Evolutionary conservation across 306 rosid genomes (phyloP), one percentile per base, ranked within the genome.

Genomic region (Carpinus fangiana): DNA sequence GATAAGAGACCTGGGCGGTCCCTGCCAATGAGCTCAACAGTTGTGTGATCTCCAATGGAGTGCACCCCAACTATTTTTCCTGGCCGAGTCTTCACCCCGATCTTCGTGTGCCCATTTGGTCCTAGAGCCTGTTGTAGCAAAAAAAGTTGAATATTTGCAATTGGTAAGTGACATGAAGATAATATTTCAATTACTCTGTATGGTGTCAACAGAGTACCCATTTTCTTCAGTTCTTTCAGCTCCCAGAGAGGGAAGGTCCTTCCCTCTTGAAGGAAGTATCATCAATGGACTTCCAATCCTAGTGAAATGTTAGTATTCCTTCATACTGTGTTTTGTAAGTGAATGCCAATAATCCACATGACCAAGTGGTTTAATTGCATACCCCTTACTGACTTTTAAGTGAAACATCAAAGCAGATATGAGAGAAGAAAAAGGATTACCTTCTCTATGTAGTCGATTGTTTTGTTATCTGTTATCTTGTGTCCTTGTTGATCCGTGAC

Each of bases 401-500:
- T 69, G 70, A 47, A 74, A 26, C 43, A 59, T 69, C 18, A 47
- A 66, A 77, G 18, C 1, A 72, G 50, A 70, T 53, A 79, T 70
- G 75, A 4, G 80, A 55, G 57, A 72, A 82, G 76, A 73, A 36
- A 64, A 36, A 9, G 57, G 43, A 28, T 69, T 88, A 89, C 96
- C 97, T 93, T 90, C 82, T 89, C 97, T 75, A 93, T 85, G 80
- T 83, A 81, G 46, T 88, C 92, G 13, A 90, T 85, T 77, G 91
- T 87, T 77, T 88, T 90, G 69, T 81, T 79, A 72, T 92, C 97
- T 74, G 89, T 86, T 76, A 92, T 78, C 90, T 90, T 89, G 78
- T 84, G 87, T 76, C 97, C 97, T 73, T 89, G 97, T 66, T 92
- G 97, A 85, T 92, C 97, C 47, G 95, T 92, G 78, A 90, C 97